Evolutionary conservation across 1,284 basidiomycete species (phyloP), one percentile per base, ranked within the genome.

Genomic region (Microbotryomycetes sp.): DNA sequence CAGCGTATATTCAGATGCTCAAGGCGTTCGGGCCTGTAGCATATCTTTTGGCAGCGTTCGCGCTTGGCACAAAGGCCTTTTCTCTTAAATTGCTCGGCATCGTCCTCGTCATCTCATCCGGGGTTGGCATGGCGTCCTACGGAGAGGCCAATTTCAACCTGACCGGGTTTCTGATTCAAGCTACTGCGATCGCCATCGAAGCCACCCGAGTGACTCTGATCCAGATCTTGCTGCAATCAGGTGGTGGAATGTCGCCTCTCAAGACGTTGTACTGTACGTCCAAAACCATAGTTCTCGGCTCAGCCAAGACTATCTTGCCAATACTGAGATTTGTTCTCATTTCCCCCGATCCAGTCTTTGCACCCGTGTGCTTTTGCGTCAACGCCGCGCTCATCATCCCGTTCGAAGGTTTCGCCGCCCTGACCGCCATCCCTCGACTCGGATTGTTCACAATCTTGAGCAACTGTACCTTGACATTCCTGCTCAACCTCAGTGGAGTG

Each of bases 171-270:
- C 5, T 47, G 0, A 62, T 68, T 30, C 66, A 64, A 47, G 59
- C 61, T 4, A 15, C 56, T 1, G 70, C 70, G 27, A 71, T 70
- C 51, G 62, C 55, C 9, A 47, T 71, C 29, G 70, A 71, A 48
- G 66, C 67, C 7, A 68, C 62, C 5, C 56, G 67, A 24, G 65
- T 71, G 6, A 68, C 67, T 16, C 60, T 71, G 26, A 71, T 71
- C 35, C 70, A 71, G 53, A 54, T 70, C 24, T 56, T 71, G 18
- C 62, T 71, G 31, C 55, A 47, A 41, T n/a, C 27, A 28, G 61
- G 59, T n/a, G 51, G 55, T 27, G 54, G 56, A 54, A 68, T 68
- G 67, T 64, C 65, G 3, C 64, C 67, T 1, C 54, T 68, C 18
- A 68, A 68, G 47, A 53, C 57, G 24, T 60, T 68, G 21, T 68